These are phyloP conservation scores for Geosmithia morbida DNA, from an alignment of 2,329 filamentous ascomycete genomes.

Conservation along the genomic window DNA sequence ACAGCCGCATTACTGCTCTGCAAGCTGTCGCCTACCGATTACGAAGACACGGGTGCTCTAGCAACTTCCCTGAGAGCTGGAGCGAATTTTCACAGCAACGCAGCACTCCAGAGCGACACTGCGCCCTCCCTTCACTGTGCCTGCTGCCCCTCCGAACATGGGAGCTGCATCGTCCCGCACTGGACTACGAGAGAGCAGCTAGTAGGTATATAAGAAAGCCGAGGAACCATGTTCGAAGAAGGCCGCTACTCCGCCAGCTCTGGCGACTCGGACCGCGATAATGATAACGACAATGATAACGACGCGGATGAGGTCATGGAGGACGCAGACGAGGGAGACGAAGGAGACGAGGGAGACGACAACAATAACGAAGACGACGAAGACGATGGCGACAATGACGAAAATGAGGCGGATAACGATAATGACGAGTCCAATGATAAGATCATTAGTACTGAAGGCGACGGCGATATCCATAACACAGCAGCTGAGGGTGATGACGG, in stretches of 20 bases:
- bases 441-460: slow-evolving; percentile 15
- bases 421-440: slow-evolving; percentile 19
- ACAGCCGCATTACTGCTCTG: background rate
- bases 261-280: slow-evolving; percentile 17
- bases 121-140: background rate
- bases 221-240: background rate
- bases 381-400: slow-evolving; percentile 9
- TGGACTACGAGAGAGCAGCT: background rate
- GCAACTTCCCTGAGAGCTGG: background rate
- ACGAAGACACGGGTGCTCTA: background rate
- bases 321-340: slow-evolving; percentile 11
- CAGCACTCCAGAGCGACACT: background rate
- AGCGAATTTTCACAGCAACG: background rate
- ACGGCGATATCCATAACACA: slow-evolving; percentile 6
- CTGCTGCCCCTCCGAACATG: background rate
- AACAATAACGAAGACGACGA: slow-evolving; percentile 18
- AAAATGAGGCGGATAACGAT: slow-evolving; percentile 9
- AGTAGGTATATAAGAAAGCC: background rate
- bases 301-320: slow-evolving; percentile 16
- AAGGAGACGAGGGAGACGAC: slow-evolving; percentile 19
- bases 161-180: background rate
- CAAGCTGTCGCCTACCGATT: background rate
- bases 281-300: slow-evolving; percentile 14
- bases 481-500: slow-evolving; percentile 20
- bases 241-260: slow-evolving; percentile 15